Evolutionary conservation across 2,329 filamentous ascomycete species (phyloP).

Genomic region (Sporothrix curviconia): DNA sequence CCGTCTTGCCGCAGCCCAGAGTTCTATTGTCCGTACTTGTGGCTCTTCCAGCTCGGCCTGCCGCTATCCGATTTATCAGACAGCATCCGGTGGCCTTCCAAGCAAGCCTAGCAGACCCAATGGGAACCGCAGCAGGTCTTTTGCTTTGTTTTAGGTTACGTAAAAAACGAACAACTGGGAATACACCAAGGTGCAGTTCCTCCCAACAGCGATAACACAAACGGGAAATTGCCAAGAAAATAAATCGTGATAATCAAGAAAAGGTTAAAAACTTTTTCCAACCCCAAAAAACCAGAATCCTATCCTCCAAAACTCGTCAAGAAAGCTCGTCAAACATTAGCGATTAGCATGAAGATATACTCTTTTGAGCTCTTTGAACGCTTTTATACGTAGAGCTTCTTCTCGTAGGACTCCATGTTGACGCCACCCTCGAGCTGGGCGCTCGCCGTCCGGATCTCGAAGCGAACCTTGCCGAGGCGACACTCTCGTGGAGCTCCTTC

Average conservation of each 20-base stretch:
- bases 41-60: not conserved
- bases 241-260: slow-evolving; percentile 1
- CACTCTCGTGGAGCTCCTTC: slow-evolving; percentile 66
- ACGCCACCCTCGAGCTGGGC: slow-evolving; percentile 95
- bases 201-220: no score
- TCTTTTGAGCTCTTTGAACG: no score
- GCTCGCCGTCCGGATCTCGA: slow-evolving; percentile 89
- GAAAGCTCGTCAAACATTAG: no score
- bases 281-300: not conserved
- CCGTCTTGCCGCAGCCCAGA: not conserved
- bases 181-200: no score
- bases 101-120: not conserved
- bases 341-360: no score
- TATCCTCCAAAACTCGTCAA: not conserved
- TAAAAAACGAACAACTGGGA: not conserved
- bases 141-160: not conserved
- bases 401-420: slow-evolving; percentile 98
- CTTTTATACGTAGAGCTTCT: slow-evolving; percentile 96
- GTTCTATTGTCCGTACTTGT: not conserved
- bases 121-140: slow-evolving; percentile 2
- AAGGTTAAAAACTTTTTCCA: not conserved
- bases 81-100: not conserved
- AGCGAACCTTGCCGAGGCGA: slow-evolving; percentile 69
- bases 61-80: not conserved
- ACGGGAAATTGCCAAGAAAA: not conserved